These are phyloP conservation scores for Limonomyces culmigenus DNA, from an alignment of 1,284 basidiomycete genomes.

Conservation along the genomic window DNA sequence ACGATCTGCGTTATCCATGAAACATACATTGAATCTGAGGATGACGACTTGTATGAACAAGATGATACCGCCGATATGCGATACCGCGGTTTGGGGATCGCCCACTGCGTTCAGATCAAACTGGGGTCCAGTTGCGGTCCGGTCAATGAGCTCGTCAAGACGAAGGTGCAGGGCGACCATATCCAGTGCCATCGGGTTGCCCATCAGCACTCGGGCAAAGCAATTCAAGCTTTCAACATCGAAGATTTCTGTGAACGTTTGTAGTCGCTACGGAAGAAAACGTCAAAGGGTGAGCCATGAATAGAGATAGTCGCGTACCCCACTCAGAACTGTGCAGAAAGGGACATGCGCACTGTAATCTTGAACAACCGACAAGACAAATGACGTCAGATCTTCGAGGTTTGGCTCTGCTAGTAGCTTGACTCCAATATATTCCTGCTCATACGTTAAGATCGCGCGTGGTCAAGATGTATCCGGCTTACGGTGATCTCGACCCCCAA, in stretches of 20 bases:
- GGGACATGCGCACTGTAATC: too few species aligned
- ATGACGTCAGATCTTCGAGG: too few species aligned
- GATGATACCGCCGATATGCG: slow-evolving; percentile 57
- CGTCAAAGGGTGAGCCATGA: background rate
- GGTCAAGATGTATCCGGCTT: too few species aligned
- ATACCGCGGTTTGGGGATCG: slow-evolving; percentile 65
- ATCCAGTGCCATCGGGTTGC: slow-evolving; percentile 39
- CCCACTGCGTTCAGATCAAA: slow-evolving; percentile 73
- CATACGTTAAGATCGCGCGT: too few species aligned
- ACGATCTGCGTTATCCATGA: slow-evolving; percentile 2
- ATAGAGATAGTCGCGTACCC: background rate
- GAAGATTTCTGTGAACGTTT: slow-evolving; percentile 8
- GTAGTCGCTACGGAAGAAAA: background rate
- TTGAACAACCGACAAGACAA: too few species aligned
- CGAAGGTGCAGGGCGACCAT: slow-evolving; percentile 52
- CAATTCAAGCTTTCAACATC: slow-evolving; percentile 53
- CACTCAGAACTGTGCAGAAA: too few species aligned
- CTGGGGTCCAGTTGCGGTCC: slow-evolving; percentile 43
- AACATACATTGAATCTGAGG: slow-evolving; percentile 41
- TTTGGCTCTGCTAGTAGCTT: too few species aligned
- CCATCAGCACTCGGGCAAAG: slow-evolving; percentile 44
- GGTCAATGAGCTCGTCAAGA: slow-evolving; percentile 42
- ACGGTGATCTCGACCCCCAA: too few species aligned
- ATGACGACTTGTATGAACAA: slow-evolving; percentile 50
- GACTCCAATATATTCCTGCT: too few species aligned